These are phyloP conservation scores for Heritiera fomes DNA, from an alignment of 345 rosid genomes.

Conservation along the genomic window DNA sequence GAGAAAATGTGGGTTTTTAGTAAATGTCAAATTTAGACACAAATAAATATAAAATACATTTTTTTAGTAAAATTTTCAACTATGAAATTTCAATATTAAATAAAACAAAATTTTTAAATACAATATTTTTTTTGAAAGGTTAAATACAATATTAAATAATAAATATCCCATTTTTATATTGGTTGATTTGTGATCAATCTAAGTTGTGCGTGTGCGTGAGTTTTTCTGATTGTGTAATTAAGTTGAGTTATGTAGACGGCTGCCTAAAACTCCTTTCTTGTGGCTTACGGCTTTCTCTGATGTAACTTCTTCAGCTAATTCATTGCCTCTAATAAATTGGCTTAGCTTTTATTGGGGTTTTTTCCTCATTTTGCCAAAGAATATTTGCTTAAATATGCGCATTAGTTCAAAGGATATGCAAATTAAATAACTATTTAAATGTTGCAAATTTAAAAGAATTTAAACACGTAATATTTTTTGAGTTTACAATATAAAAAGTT, in stretches of 20 bases:
- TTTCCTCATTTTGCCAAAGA: background rate
- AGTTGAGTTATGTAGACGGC: background rate
- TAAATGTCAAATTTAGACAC: background rate
- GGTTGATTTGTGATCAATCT: too few species aligned
- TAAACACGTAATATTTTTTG: too few species aligned
- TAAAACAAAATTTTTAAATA: too few species aligned
- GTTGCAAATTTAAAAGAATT: too few species aligned
- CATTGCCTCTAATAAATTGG: constrained; percentile 26
- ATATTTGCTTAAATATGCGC: background rate
- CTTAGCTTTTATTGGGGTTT: background rate
- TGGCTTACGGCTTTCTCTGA: constrained; percentile 11
- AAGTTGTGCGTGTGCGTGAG: background rate
- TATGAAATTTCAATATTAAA: too few species aligned
- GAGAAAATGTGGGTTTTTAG: background rate
- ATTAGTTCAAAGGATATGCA: too few species aligned
- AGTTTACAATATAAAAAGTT: too few species aligned
- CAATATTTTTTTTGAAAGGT: too few species aligned
- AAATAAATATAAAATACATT: background rate
- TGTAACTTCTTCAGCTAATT: constrained; percentile 19
- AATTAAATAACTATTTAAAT: too few species aligned
- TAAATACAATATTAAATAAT: too few species aligned
- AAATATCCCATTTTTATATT: too few species aligned
- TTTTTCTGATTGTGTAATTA: background rate
- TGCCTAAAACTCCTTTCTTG: constrained; percentile 15
- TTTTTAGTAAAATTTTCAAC: too few species aligned